Conservation (phyloP, 192 early-diverging fungal species). For the Globomyces pollinis-pini region DNA sequence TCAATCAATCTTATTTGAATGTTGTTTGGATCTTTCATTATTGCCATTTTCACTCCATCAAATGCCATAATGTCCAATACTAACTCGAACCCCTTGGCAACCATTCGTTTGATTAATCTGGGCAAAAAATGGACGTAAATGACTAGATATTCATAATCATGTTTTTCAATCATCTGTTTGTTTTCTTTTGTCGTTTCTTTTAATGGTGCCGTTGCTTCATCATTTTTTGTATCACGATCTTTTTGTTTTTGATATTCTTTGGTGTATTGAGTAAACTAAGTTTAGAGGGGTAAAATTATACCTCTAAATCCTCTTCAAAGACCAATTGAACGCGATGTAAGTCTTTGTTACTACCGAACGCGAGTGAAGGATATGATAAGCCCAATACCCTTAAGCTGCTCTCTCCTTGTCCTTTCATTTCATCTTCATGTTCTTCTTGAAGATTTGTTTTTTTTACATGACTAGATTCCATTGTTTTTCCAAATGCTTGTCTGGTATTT, state of each 20-base stretch:
- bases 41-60: slow-evolving; percentile 39
- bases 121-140: slow-evolving; percentile 52
- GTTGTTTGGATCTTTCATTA: slow-evolving; percentile 43
- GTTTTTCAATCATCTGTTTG: background rate
- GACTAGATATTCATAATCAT: slow-evolving; percentile 47
- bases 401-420: background rate
- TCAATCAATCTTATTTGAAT: slow-evolving; percentile 47
- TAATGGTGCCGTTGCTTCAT: background rate
- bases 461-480: background rate
- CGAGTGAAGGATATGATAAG: slow-evolving; percentile 16
- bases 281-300: background rate
- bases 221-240: background rate
- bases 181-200: background rate
- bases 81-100: slow-evolving; percentile 31
- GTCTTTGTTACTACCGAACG: background rate
- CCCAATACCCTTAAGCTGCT: slow-evolving; percentile 7
- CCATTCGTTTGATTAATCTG: slow-evolving; percentile 38
- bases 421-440: background rate
- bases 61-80: slow-evolving; percentile 22
- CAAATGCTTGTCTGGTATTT: background rate
- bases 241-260: background rate
- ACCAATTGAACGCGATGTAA: slow-evolving; percentile 20
- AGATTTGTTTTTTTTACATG: background rate
- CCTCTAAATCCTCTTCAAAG: slow-evolving; percentile 20
- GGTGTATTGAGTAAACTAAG: background rate